Percentiles rank a stretch among this genome's conserved stretches.
Evolutionary conservation across 345 rosid genomes (phyloP).

Genomic region (Lumnitzera racemosa): DNA sequence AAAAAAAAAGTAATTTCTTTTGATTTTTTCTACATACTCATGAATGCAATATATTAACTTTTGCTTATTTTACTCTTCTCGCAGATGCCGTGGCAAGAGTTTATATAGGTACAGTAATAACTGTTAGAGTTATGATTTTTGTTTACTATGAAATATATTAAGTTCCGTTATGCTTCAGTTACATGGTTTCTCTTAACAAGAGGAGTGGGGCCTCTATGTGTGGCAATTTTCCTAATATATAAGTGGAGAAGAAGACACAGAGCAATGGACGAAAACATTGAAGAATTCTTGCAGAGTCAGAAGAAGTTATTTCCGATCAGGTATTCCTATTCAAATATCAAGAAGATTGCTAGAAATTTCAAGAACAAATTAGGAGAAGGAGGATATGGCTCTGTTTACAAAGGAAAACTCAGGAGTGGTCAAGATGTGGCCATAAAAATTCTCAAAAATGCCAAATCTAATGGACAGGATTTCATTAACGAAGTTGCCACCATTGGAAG

Average conservation of each 20-base stretch:
- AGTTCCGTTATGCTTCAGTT: too few relatives aligned
- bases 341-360: constrained; percentile 7
- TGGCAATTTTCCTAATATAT: background rate
- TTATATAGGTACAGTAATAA: too few relatives aligned
- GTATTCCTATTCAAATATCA: constrained; percentile 11
- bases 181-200: background rate
- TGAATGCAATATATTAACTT: too few relatives aligned
- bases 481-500: constrained; percentile 10
- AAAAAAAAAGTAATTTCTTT: too few relatives aligned
- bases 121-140: too few relatives aligned
- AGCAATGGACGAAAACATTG: background rate
- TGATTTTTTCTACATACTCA: too few relatives aligned
- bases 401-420: constrained; percentile 10
- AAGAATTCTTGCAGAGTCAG: background rate
- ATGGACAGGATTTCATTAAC: constrained; percentile 7
- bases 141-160: too few relatives aligned
- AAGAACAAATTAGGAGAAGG: constrained; percentile 16
- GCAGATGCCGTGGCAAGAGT: too few relatives aligned
- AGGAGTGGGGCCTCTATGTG: background rate
- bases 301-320: constrained; percentile 2
- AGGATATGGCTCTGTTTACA: constrained; percentile 12
- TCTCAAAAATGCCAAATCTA: background rate
- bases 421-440: constrained; percentile 7
- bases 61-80: background rate
- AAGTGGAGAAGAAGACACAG: background rate